Conservation (phyloP, 805 yeast species). For the Scheffersomyces stipitis region DNA sequence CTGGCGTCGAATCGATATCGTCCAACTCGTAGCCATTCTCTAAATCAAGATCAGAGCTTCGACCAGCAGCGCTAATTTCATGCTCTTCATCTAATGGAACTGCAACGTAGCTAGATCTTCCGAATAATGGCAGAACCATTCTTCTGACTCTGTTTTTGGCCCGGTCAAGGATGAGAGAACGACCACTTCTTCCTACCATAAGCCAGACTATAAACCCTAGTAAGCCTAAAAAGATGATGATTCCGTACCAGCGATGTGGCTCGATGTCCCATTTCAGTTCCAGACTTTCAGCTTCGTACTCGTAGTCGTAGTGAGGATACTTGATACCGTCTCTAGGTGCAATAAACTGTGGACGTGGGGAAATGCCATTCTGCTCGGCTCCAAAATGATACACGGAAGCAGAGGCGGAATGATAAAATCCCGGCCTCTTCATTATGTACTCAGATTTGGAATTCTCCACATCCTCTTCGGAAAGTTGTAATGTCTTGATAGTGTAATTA, state of each 20-base stretch:
- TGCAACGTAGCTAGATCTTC: not conserved
- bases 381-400: conserved; percentile 51
- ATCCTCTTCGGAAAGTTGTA: conserved; percentile 12
- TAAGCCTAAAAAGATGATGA: conserved; percentile 27
- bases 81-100: not conserved
- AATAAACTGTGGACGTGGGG: conserved; percentile 43
- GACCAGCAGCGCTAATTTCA: not conserved
- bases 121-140: not conserved
- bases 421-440: conserved; percentile 30
- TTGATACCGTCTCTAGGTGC: conserved; percentile 13
- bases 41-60: conserved; percentile 4
- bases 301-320: conserved; percentile 28
- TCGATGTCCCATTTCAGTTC: conserved; percentile 44
- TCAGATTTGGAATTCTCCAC: not conserved
- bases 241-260: conserved; percentile 44
- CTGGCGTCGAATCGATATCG: conserved; percentile 4
- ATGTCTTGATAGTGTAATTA: conserved; percentile 21
- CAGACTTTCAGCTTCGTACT: conserved; percentile 23
- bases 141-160: conserved; percentile 6
- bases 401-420: conserved; percentile 49
- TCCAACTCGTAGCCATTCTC: conserved; percentile 9
- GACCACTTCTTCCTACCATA: conserved; percentile 31
- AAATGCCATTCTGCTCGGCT: conserved; percentile 46
- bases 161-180: conserved; percentile 11
- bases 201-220: conserved; percentile 26